phyloP scores from a whole-genome alignment of 225 moss, liverwort and hornwort species.

The Bryum argenteum region DNA sequence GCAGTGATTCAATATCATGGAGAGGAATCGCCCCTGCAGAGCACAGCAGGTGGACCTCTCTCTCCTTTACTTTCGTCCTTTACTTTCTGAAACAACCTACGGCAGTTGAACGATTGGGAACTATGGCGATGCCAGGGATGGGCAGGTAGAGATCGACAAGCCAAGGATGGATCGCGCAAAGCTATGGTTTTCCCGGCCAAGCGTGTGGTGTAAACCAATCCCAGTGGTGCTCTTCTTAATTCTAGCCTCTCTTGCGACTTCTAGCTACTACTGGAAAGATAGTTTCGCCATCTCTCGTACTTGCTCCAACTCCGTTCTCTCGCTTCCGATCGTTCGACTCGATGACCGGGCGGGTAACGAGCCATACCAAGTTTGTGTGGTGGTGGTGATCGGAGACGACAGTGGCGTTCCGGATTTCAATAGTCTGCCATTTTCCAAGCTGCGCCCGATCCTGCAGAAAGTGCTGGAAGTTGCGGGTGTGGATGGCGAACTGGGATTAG shows the following conservation, averaged over 20 bases:
- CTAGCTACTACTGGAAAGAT: conserved; percentile 34
- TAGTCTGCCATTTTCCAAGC: conserved; percentile 38
- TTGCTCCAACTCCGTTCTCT: conserved; percentile 36
- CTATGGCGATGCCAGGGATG: conserved; percentile 26
- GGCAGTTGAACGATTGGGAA: background rate
- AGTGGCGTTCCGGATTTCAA: conserved; percentile 38
- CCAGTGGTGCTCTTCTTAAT: background rate
- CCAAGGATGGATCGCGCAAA: conserved; percentile 25
- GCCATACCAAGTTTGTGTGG: conserved; percentile 27
- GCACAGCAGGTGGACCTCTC: conserved; percentile 27
- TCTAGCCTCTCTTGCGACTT: conserved; percentile 16
- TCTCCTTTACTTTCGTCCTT: background rate
- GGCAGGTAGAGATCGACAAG: conserved; percentile 38
- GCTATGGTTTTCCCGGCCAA: background rate
- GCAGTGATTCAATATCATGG: conserved; percentile 33
- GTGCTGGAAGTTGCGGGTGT: conserved; percentile 29
- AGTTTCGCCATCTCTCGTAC: conserved; percentile 28
- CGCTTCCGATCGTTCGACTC: conserved; percentile 37
- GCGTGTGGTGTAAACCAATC: conserved; percentile 22
- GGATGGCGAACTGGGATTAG: conserved; percentile 39
- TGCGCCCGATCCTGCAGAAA: conserved; percentile 43
- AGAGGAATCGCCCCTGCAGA: conserved; percentile 26
- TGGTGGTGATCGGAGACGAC: conserved; percentile 48
- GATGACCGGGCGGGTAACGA: background rate
- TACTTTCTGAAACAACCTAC: no score